Base-by-base conservation (phyloP, 331 rosid species). In the Quercus tomentella region DNA sequence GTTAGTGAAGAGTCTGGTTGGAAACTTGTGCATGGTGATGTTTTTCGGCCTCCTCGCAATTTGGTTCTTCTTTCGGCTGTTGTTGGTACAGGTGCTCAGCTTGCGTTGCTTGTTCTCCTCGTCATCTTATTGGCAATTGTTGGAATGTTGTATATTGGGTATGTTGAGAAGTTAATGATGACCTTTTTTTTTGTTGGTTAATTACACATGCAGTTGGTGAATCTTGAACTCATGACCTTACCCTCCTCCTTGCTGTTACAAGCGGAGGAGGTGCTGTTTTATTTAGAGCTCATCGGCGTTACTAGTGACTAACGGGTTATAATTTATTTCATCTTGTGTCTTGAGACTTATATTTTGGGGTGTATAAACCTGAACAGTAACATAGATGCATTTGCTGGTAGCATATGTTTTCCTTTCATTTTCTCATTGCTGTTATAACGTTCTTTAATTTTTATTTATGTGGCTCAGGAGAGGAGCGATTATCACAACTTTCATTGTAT, bases 1-100 rank as follows among this genome's bases (percentile, higher is more conserved):
- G 99, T 93, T 21, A 96, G 89, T 68, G 99, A 96, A 82, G 99
- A 93, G 88, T 96, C 99, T 88, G 99, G 99, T 69, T 96, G 99
- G 99, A 96, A 96, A 85, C 99, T 96, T 79, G 99, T 96, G 71
- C 99, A 96, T 80, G 99, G 99, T 82, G 99, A 96, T 88, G 99
- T 96, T 88, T 96, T 96, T 76, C 90, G 99, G 80, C 91, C 97
- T 81, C 88, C 99, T 81, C 87, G 89, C 65, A 88, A 60, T 85
- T 88, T 96, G 85, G 97, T 88, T 21, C 22, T 96, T 76, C 91
- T 91, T 67, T 93, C 99, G 22, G 98, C 99, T 84, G 97, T 96
- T 87, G 97, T 96, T 67, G 99, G 99, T n/a, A 96, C 98, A 0
- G 99, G 99, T 57, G 98, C 98, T 72, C 99, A 96, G 87, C 85